Evolutionary conservation across 805 yeast genomes (phyloP).

Genomic region (Tetrapisispora taiwanensis): DNA sequence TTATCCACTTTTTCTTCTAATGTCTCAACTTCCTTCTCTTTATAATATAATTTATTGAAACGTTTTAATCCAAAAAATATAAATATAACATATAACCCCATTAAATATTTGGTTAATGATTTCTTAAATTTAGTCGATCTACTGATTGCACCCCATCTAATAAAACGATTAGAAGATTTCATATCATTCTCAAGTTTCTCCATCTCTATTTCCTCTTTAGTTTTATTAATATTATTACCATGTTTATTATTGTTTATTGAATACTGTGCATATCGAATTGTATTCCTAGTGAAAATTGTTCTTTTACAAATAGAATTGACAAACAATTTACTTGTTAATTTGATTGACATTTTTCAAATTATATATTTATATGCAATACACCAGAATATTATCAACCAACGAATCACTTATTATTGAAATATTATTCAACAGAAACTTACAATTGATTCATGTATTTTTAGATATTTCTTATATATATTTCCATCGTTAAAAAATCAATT

Average conservation of each 20-base stretch:
- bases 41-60: conserved; percentile 54
- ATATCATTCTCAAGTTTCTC: conserved; percentile 28
- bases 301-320: background rate
- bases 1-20: conserved; percentile 31
- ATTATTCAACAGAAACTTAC: too few relatives aligned
- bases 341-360: background rate
- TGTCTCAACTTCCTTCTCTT: conserved; percentile 49
- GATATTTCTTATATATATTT: too few relatives aligned
- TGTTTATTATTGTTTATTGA: background rate
- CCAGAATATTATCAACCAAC: too few relatives aligned
- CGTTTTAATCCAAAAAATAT: conserved; percentile 50
- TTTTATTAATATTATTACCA: conserved; percentile 1
- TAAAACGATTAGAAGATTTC: conserved; percentile 29
- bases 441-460: too few relatives aligned
- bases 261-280: background rate
- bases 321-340: background rate
- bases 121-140: conserved; percentile 50
- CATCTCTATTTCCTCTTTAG: conserved; percentile 26
- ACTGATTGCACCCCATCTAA: conserved; percentile 45
- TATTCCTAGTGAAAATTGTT: background rate
- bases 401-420: too few relatives aligned
- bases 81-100: conserved; percentile 50
- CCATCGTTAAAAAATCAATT: too few relatives aligned
- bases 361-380: too few relatives aligned
- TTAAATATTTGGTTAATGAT: conserved; percentile 51